Percentiles rank a stretch among this genome's conserved stretches.
These are phyloP conservation scores for Trifolium dubium DNA, from an alignment of 306 rosid genomes.

Conservation along the genomic window DNA sequence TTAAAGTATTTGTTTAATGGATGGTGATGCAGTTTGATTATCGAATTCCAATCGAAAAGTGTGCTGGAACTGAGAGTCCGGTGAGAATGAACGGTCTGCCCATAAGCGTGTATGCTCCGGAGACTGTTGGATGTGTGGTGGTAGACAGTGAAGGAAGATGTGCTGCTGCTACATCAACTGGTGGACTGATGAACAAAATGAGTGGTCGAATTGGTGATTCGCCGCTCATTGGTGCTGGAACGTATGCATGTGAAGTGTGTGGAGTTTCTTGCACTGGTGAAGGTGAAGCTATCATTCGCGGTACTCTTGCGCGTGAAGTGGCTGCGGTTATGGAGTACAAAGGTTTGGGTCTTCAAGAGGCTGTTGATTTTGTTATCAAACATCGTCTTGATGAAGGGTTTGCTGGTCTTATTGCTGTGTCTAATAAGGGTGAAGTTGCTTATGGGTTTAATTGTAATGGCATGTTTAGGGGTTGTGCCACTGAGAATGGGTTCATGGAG, in stretches of 20 bases:
- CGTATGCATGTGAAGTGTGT: constrained; percentile 82
- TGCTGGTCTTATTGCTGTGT: constrained; percentile 91
- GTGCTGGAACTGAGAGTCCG: constrained; percentile 63
- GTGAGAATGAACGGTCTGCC: constrained; percentile 86
- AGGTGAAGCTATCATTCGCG: constrained; percentile 94
- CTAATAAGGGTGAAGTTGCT: constrained; percentile 78
- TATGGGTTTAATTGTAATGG: constrained; percentile 81
- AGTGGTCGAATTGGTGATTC: constrained; percentile 88
- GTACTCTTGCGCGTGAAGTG: constrained; percentile 89
- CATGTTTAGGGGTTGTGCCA: constrained; percentile 86
- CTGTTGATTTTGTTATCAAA: constrained; percentile 77
- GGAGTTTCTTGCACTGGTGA: constrained; percentile 96
- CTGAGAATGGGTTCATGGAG: constrained; percentile 89
- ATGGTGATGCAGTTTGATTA: constrained; percentile 70
- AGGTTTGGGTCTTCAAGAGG: constrained; percentile 73
- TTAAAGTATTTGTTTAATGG: neutral
- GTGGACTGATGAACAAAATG: constrained; percentile 90
- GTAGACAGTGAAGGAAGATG: constrained; percentile 76
- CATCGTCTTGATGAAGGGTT: constrained; percentile 79
- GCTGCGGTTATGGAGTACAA: constrained; percentile 96
- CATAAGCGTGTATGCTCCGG: constrained; percentile 81
- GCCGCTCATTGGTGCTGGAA: constrained; percentile 84
- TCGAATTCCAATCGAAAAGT: constrained; percentile 69
- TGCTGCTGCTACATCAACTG: constrained; percentile 90
- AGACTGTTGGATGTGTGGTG: constrained; percentile 96